These are phyloP conservation scores for Lyophyllum atratum DNA, from an alignment of 768 basidiomycete species.

Conservation along the genomic window DNA sequence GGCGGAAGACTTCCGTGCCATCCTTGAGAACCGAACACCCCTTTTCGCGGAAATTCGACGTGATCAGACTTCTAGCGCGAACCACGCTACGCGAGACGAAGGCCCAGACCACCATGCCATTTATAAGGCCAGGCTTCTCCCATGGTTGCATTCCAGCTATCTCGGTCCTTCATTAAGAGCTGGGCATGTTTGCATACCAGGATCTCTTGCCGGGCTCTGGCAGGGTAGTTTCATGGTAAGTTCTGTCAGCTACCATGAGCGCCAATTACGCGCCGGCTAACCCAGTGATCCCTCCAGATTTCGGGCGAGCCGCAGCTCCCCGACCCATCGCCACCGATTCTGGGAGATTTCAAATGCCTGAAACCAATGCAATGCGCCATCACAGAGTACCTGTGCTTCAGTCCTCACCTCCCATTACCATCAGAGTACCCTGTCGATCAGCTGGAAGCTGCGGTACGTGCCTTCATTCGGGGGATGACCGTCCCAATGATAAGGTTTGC, in stretches of 20 bases:
- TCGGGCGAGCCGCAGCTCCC: constrained; percentile 14
- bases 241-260: constrained; percentile 9
- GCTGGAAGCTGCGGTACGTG: constrained; percentile 16
- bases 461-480: background rate
- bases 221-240: constrained; percentile 62
- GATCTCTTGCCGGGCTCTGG: constrained; percentile 58
- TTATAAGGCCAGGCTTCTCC: constrained; percentile 28
- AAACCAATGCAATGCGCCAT: constrained; percentile 53
- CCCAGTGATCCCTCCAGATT: constrained; percentile 3
- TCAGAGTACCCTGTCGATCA: constrained; percentile 17
- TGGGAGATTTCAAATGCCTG: constrained; percentile 39
- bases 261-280: constrained; percentile 11
- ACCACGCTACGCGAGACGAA: background rate
- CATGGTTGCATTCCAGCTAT: constrained; percentile 14
- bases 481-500: background rate
- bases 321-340: constrained; percentile 10
- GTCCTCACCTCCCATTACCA: constrained; percentile 35
- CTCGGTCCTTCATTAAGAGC: constrained; percentile 15
- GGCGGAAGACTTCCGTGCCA: constrained; percentile 48
- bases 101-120: constrained; percentile 33
- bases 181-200: constrained; percentile 38
- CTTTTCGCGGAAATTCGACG: constrained; percentile 47
- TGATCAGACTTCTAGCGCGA: constrained; percentile 3
- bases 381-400: constrained; percentile 44
- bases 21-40: constrained; percentile 45